phyloP scores from a whole-genome alignment of 352 stramenopile species.

The Globisporangium heterothallicum region DNA sequence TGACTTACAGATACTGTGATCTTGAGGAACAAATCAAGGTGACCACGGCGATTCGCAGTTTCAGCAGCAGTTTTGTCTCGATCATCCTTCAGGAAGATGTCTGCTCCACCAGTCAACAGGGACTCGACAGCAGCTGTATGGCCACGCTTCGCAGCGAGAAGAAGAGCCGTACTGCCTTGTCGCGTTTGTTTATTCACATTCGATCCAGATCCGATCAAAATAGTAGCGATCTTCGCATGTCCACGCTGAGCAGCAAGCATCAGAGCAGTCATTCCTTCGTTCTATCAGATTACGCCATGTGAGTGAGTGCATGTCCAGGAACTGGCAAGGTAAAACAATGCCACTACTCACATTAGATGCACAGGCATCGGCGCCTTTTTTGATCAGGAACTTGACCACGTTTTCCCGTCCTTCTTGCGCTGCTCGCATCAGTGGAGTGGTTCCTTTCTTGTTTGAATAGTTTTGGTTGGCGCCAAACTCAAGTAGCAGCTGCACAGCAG shows the following conservation, averaged over 20 bases:
- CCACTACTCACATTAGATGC: constrained; percentile 48
- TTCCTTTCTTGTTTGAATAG: constrained; percentile 86
- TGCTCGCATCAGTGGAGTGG: constrained; percentile 80
- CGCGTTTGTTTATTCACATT: constrained; percentile 87
- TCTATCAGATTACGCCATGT: constrained; percentile 19
- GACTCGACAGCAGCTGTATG: constrained; percentile 75
- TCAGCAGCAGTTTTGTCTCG: constrained; percentile 82
- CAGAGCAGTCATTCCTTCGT: constrained; percentile 85
- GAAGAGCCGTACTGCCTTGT: constrained; percentile 80
- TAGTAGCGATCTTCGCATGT: constrained; percentile 75
- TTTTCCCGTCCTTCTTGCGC: constrained; percentile 77
- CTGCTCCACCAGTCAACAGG: constrained; percentile 69
- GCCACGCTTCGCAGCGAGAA: constrained; percentile 77
- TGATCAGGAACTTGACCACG: constrained; percentile 76
- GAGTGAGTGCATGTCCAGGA: no score
- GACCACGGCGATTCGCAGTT: constrained; percentile 70
- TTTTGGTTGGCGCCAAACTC: constrained; percentile 67
- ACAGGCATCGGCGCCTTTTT: constrained; percentile 58
- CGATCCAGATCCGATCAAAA: constrained; percentile 73
- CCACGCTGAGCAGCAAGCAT: constrained; percentile 83
- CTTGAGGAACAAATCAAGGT: constrained; percentile 82
- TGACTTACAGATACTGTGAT: constrained; percentile 64
- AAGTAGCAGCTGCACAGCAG: constrained; percentile 68
- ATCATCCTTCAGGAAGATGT: constrained; percentile 87
- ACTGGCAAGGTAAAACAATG: no score